Evolutionary conservation across 805 yeast species (phyloP).

Genomic region (Hanseniaspora clermontiae): DNA sequence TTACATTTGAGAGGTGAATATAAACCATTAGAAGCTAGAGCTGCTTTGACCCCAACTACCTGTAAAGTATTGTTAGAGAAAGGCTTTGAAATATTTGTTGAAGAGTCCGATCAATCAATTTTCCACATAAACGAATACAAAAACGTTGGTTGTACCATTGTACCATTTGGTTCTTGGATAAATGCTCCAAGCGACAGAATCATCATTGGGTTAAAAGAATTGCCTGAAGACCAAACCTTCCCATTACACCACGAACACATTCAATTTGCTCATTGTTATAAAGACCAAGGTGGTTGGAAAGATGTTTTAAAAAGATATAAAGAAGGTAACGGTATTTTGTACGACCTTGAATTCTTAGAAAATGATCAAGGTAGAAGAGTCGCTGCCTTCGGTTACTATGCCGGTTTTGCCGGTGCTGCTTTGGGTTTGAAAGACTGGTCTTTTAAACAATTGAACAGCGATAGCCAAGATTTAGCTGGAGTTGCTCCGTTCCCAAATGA

Average conservation of each 20-base stretch:
- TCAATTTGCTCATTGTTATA: slow-evolving; percentile 97
- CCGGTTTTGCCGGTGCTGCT: slow-evolving; percentile 99
- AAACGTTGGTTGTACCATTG: slow-evolving; percentile 71
- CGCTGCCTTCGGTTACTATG: slow-evolving; percentile 98
- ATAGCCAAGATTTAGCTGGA: slow-evolving; percentile 59
- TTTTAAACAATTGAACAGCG: slow-evolving; percentile 64
- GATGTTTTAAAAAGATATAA: slow-evolving; percentile 82
- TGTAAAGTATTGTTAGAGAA: slow-evolving; percentile 72
- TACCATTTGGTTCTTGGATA: slow-evolving; percentile 89
- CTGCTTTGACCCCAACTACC: slow-evolving; percentile 88
- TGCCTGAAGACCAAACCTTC: slow-evolving; percentile 79
- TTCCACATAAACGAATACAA: slow-evolving; percentile 67
- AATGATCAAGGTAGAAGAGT: slow-evolving; percentile 95
- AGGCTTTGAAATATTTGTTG: slow-evolving; percentile 81
- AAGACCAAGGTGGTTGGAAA: slow-evolving; percentile 95
- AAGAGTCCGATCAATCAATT: slow-evolving; percentile 72
- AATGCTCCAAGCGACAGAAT: slow-evolving; percentile 81
- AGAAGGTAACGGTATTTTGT: slow-evolving; percentile 77
- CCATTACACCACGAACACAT: slow-evolving; percentile 93
- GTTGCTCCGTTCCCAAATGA: slow-evolving; percentile 78
- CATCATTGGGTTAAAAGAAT: slow-evolving; percentile 85
- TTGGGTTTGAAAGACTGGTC: slow-evolving; percentile 91
- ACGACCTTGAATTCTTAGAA: slow-evolving; percentile 88
- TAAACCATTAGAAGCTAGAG: slow-evolving; percentile 94
- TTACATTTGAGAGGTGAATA: slow-evolving; percentile 93